Base-by-base conservation (phyloP, 2,329 filamentous ascomycete species). In the Calonectria multiphialidica region DNA sequence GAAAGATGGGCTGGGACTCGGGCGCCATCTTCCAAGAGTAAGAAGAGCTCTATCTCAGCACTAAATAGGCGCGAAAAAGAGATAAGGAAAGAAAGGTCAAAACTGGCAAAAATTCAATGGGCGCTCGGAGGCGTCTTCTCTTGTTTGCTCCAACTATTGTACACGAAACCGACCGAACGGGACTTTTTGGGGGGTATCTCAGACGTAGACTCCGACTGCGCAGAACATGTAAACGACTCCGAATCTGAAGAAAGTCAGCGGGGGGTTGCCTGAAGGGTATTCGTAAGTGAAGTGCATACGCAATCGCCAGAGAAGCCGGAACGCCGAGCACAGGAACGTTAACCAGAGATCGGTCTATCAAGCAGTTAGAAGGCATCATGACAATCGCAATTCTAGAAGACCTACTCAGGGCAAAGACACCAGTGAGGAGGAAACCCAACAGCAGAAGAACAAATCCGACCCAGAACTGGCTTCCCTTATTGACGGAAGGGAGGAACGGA, bases 141-240 rank as follows among this genome's bases (percentile, higher is more conserved):
- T 81, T 81, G 75, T 79, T 75, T 80, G 74, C 77, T 80, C 78
- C 80, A 80, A 81, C 81, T 85, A 85, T 76, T 82, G 74, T 84
- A 84, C 82, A 84, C 74, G 75, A 77, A 75, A 77, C 73, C 77
- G 77, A 76, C 75, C 76, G 77, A 76, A 77, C 72, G 83, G 82
- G 72, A 75, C 72, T 80, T 80, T 79, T 78, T 23, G 33, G 64
- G 80, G 80, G 86, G 85, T 87, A 86, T 91, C 83, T 88, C 91
- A 99, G 84, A 99, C 95, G 92, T 99, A 98, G 82, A 99, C 97
- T 83, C 97, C 97, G 83, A 97, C 97, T 72, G 96, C 97, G 86
- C 97, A 99, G 86, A 99, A 98, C 93, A 98, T 98, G 87, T 97
- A 98, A 55, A 99, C 95, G 63, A 96, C 93, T 79, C 97, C 97